Conservation (phyloP, 1,284 basidiomycete species). For the Ceratobasidium sp. region DNA sequence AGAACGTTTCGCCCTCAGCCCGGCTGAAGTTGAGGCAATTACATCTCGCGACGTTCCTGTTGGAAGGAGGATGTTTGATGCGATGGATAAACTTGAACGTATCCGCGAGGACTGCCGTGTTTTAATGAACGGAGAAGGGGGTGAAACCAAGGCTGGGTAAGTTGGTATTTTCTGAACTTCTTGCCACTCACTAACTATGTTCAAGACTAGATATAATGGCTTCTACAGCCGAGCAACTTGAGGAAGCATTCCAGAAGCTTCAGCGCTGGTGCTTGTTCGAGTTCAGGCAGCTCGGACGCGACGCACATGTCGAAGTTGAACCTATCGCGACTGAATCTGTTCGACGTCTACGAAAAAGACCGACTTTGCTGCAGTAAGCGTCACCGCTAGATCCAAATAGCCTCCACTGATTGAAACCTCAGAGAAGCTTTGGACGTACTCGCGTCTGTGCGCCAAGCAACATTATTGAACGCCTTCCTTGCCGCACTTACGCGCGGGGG, state of each 20-base stretch:
- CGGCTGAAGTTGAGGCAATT: conserved; percentile 77
- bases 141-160: conserved; percentile 83
- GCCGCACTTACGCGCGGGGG: conserved; percentile 91
- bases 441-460: conserved; percentile 82
- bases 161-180: conserved; percentile 50
- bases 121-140: conserved; percentile 87
- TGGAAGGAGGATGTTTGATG: conserved; percentile 77
- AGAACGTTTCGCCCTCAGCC: conserved; percentile 81
- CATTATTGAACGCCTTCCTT: conserved; percentile 83
- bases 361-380: conserved; percentile 81
- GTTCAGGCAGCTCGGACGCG: conserved; percentile 83
- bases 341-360: conserved; percentile 73
- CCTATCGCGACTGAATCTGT: conserved; percentile 78
- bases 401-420: conserved; percentile 2
- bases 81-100: conserved; percentile 86
- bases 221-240: conserved; percentile 81
- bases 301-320: conserved; percentile 82
- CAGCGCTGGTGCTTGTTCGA: conserved; percentile 87
- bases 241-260: conserved; percentile 90
- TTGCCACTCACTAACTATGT: background rate
- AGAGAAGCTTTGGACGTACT: conserved; percentile 84
- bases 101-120: conserved; percentile 88
- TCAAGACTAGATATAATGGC: conserved; percentile 88
- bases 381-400: background rate
- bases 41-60: conserved; percentile 82